Evolutionary conservation across 768 basidiomycete genomes (phyloP), one percentile per base, ranked within the genome.

Genomic region (Basidioascus undulatus): DNA sequence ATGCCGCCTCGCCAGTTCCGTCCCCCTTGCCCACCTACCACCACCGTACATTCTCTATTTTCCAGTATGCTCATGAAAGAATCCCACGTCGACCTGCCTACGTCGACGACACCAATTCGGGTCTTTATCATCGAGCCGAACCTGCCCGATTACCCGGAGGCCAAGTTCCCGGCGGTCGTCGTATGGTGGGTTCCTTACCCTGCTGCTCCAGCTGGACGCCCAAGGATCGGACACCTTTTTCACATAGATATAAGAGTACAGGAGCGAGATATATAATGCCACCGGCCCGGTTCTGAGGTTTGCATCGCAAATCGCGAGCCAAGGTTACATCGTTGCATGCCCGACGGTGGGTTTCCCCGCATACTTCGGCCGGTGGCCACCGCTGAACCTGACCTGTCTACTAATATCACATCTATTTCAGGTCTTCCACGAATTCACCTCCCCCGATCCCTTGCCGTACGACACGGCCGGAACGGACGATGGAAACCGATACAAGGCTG

Each of bases 401-500:
- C n/a, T n/a, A n/a, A n/a, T n/a, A n/a, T n/a, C n/a, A n/a, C n/a
- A n/a, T n/a, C n/a, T n/a, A n/a, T n/a, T n/a, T n/a, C n/a, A n/a
- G n/a, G 49, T 49, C 11, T 96, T 79, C 60, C 89, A 96, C 51
- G 87, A 94, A 53, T 94, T 89, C 42, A 70, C 82, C 53, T 76
- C 79, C 0, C 77, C 83, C 0, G 82, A 84, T 25, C 59, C 87
- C 1, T 75, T 94, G 46, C 69, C 82, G 0, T 96, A 94, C 54
- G 84, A 89, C 54, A 63, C 61, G 0, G 78, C 37, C 70, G 81
- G 82, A 15, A 84, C 81, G 26, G 78, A 89, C 55, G 61, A 76
- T 47, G 89, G 89, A n/a, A 94, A 96, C 61, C 68, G 62, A 49
- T 89, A 77, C 66, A 94, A 94, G 68, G 82, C 81, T 21, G 77